Percentiles rank a stretch among this genome's conserved stretches.
These are phyloP conservation scores for Actinomucor elegans DNA, from an alignment of 371 early-diverging fungal species.

Conservation along the genomic window DNA sequence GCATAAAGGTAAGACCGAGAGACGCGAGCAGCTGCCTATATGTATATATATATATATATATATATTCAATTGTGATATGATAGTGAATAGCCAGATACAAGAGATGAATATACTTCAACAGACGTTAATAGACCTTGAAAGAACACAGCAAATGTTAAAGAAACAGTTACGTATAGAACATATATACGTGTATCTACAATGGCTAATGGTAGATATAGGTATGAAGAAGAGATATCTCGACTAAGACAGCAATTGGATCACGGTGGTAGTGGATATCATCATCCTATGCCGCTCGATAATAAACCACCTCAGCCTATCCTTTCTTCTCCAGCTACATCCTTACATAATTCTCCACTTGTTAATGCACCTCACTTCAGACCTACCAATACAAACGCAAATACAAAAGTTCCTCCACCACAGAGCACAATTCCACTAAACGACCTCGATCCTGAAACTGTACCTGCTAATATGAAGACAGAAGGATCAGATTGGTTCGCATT, in stretches of 20 bases:
- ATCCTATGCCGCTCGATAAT: slow-evolving; percentile 11
- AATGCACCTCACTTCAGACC: slow-evolving; percentile 11
- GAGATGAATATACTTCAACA: slow-evolving; percentile 82
- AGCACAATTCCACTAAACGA: slow-evolving; percentile 51
- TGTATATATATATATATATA: too few relatives aligned
- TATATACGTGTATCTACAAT: too few relatives aligned
- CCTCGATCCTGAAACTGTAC: slow-evolving; percentile 77
- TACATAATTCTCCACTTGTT: background rate
- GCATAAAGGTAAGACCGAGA: slow-evolving; percentile 31
- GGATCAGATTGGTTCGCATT: slow-evolving; percentile 85
- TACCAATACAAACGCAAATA: background rate
- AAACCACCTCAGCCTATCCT: background rate
- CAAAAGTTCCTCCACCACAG: background rate
- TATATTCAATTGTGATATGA: too few relatives aligned
- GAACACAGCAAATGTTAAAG: slow-evolving; percentile 74
- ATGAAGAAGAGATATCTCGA: slow-evolving; percentile 50
- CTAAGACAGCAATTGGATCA: slow-evolving; percentile 48
- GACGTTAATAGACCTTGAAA: slow-evolving; percentile 77
- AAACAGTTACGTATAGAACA: slow-evolving; percentile 60
- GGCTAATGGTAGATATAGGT: too few relatives aligned
- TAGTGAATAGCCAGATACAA: slow-evolving; percentile 72
- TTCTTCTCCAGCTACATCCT: slow-evolving; percentile 1
- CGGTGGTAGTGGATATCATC: slow-evolving; percentile 15
- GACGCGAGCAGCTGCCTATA: too few relatives aligned
- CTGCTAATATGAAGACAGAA: slow-evolving; percentile 73